These are phyloP conservation scores for Ceratocystis huliohia DNA, from an alignment of 2,329 filamentous ascomycete genomes.

Conservation along the genomic window DNA sequence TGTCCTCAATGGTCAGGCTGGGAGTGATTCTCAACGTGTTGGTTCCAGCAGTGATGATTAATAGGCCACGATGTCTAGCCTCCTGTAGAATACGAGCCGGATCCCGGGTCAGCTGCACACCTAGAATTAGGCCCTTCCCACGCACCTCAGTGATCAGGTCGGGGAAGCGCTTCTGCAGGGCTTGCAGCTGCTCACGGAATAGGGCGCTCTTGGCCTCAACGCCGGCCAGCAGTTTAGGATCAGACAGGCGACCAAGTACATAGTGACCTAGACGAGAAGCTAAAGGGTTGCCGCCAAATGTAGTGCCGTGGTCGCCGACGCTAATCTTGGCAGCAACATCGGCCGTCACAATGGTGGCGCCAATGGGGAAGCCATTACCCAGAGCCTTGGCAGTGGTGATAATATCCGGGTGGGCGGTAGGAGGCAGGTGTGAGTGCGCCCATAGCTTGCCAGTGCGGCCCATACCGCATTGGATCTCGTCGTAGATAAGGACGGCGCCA, in stretches of 20 bases:
- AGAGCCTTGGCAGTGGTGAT: slow-evolving; percentile 91
- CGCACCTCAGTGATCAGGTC: slow-evolving; percentile 64
- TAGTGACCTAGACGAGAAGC: slow-evolving; percentile 75
- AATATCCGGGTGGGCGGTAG: slow-evolving; percentile 81
- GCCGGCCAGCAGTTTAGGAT: slow-evolving; percentile 53
- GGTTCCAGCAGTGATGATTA: slow-evolving; percentile 84
- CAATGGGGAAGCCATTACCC: slow-evolving; percentile 92
- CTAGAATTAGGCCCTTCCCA: slow-evolving; percentile 74
- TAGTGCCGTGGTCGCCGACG: slow-evolving; percentile 78
- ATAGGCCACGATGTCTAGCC: slow-evolving; percentile 70
- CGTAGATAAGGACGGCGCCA: slow-evolving; percentile 79
- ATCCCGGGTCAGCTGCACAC: slow-evolving; percentile 67
- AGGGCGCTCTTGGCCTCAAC: slow-evolving; percentile 54
- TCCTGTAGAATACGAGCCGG: slow-evolving; percentile 66
- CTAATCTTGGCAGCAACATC: slow-evolving; percentile 33
- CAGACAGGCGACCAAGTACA: slow-evolving; percentile 64
- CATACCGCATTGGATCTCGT: slow-evolving; percentile 94
- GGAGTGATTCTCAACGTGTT: slow-evolving; percentile 91
- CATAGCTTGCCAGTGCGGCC: slow-evolving; percentile 78
- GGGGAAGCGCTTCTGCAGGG: slow-evolving; percentile 43
- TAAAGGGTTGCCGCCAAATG: slow-evolving; percentile 84
- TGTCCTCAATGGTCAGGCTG: slow-evolving; percentile 64
- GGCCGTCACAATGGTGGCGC: slow-evolving; percentile 44
- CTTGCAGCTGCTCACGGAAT: slow-evolving; percentile 37
- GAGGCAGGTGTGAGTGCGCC: slow-evolving; percentile 66